These are phyloP conservation scores for Acanthamoeba royreba DNA, from an alignment of 208 protist species.

Conservation along the genomic window DNA sequence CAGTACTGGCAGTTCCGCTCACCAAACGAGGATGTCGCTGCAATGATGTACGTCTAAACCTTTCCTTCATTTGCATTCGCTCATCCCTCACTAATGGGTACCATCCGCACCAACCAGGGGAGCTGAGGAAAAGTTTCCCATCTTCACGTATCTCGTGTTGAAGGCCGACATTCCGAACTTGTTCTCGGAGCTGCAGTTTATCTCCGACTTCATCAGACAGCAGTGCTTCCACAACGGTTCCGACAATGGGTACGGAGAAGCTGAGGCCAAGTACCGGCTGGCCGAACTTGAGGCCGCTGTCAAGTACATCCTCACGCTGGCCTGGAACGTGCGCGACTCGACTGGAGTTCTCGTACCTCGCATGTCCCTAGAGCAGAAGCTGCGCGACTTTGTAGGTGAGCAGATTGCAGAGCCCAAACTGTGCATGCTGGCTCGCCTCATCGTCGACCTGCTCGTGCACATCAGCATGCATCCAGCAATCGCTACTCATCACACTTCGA, in stretches of 20 bases:
- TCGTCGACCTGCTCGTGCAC: background rate
- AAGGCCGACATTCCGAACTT: slow-evolving; percentile 28
- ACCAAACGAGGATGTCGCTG: background rate
- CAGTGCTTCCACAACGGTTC: background rate
- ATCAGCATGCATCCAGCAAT: too few relatives aligned
- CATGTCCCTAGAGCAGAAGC: background rate
- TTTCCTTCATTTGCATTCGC: background rate
- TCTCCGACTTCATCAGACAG: background rate
- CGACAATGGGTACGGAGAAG: background rate
- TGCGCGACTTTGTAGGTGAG: background rate
- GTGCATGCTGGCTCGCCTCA: background rate
- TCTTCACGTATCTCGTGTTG: slow-evolving; percentile 11
- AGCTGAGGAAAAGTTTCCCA: slow-evolving; percentile 30
- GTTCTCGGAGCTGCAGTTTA: slow-evolving; percentile 31
- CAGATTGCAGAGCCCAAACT: background rate
- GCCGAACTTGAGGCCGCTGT: slow-evolving; percentile 8
- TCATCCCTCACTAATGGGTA: background rate
- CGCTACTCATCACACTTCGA: background rate
- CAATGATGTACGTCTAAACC: background rate
- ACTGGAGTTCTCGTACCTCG: background rate
- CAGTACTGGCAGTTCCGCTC: slow-evolving; percentile 8
- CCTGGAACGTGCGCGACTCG: background rate
- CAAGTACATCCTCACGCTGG: slow-evolving; percentile 7
- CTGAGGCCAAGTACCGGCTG: slow-evolving; percentile 37
- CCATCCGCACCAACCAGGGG: background rate